Evolutionary conservation across 2,329 filamentous ascomycete species (phyloP), one percentile per base, ranked within the genome.

Genomic region (Cladosporium sp.): DNA sequence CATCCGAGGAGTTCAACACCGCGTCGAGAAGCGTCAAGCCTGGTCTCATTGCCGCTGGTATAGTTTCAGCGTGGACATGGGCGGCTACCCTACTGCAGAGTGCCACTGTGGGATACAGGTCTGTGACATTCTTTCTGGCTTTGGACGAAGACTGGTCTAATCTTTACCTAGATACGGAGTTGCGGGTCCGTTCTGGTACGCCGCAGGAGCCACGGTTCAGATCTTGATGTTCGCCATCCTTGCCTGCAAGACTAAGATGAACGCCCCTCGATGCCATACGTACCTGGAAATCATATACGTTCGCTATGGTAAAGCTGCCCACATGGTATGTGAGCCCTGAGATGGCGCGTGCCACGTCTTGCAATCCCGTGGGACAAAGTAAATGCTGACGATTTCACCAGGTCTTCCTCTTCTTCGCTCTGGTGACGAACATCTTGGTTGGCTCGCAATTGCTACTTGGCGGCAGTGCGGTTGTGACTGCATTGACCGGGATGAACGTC

Each of bases 11-110:
- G 83, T 95, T 95, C 76, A 89, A 81, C 59, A 95, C 89, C 0
- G 89, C 89, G 40, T 88, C 88, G 22, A 79, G 89, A 56, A 89
- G 87, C 1, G 86, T 95, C 59, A 95, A 95, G 67, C 89, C 87
- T 3, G 89, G 89, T 28, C 77, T 95, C 9, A 88, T 95, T 1
- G 88, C 87, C 9, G 86, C 86, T 4, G 89, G 89, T 16, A 89
- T 95, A 18, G 87, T 95, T 3, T 90, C 86, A 13, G 90, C 86
- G 4, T 95, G 89, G 89, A 95, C 89, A 0, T 95, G 89, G 59
- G 64, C 65, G 5, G 67, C 68, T 2, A 69, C 66, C 3, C 51
- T 70, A 4, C 54, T 70, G 1, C 64, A 66, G n/a, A 61, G 58
- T 31, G 60, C 60, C 13, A 64, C 63, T 8, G 66, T 69, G 2